Conservation (phyloP, 139 green algal species). For the Chlorella ohadii region DNA sequence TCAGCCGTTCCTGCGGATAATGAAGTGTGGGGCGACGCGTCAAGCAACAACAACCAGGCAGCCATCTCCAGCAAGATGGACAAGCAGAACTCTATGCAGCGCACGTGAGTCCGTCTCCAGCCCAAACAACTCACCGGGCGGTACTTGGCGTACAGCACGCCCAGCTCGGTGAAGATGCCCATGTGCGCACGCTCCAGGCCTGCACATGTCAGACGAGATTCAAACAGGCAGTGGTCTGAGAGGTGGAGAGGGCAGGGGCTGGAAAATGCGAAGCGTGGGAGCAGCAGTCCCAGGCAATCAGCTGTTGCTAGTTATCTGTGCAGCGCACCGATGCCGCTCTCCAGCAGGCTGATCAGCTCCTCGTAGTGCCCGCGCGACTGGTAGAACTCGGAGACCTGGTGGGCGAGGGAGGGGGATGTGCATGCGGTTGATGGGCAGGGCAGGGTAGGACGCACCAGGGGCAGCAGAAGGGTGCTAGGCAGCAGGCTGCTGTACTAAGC, state of each 20-base stretch:
- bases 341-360: conserved; percentile 96
- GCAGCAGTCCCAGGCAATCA: no score
- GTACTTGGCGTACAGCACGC: conserved; percentile 89
- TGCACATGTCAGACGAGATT: no score
- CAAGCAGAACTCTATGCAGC: no score
- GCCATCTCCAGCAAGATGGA: no score
- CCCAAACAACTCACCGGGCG: conserved; percentile 30
- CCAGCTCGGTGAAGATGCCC: conserved; percentile 99
- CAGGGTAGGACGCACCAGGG: no score
- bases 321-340: conserved; percentile 89
- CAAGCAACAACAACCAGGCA: conserved; percentile 44
- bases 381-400: conserved; percentile 91
- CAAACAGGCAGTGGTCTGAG: no score
- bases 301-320: no score
- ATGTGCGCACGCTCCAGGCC: conserved; percentile 98
- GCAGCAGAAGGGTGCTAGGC: no score
- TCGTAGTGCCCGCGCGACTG: conserved; percentile 90
- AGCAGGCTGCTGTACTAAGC: no score
- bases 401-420: not conserved
- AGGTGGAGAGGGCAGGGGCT: no score
- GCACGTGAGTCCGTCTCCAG: no score
- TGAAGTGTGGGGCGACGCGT: not conserved
- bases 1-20: conserved; percentile 81
- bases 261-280: no score
- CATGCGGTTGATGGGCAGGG: not conserved